Conservation (phyloP, 108 stramenopile species). For the Nitzschia sp. region DNA sequence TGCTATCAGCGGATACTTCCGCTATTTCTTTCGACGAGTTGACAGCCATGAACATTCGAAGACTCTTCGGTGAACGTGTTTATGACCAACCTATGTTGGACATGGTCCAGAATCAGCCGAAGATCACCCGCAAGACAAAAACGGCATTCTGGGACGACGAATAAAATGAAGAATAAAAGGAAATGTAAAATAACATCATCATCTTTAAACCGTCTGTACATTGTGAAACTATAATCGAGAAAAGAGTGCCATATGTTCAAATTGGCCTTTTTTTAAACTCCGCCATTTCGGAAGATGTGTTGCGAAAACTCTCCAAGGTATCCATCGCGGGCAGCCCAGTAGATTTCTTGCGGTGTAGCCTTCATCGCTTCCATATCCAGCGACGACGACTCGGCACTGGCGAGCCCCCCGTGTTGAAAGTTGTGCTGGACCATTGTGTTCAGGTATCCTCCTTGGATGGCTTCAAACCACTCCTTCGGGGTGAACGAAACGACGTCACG, state of each 20-base stretch:
- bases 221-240: too few species aligned
- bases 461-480: slow-evolving; percentile 42
- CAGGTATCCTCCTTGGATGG: slow-evolving; percentile 40
- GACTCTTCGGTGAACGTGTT: slow-evolving; percentile 49
- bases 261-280: slow-evolving; percentile 24
- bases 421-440: slow-evolving; percentile 28
- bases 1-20: slow-evolving; percentile 66
- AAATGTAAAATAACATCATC: background rate
- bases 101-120: slow-evolving; percentile 15
- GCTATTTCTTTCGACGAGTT: slow-evolving; percentile 40
- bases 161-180: background rate
- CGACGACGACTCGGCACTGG: slow-evolving; percentile 12
- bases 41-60: slow-evolving; percentile 59
- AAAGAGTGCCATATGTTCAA: too few species aligned
- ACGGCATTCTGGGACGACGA: slow-evolving; percentile 32
- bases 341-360: slow-evolving; percentile 45
- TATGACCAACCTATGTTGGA: slow-evolving; percentile 49
- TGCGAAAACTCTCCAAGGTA: slow-evolving; percentile 36
- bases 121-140: slow-evolving; percentile 17
- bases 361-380: slow-evolving; percentile 14
- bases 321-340: slow-evolving; percentile 47
- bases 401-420: slow-evolving; percentile 39
- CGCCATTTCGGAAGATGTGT: slow-evolving; percentile 54
- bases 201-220: too few species aligned
- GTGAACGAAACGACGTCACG: slow-evolving; percentile 20